phyloP scores from a whole-genome alignment of 2,329 filamentous ascomycete genomes.

The Chrysoporthe cubensis region DNA sequence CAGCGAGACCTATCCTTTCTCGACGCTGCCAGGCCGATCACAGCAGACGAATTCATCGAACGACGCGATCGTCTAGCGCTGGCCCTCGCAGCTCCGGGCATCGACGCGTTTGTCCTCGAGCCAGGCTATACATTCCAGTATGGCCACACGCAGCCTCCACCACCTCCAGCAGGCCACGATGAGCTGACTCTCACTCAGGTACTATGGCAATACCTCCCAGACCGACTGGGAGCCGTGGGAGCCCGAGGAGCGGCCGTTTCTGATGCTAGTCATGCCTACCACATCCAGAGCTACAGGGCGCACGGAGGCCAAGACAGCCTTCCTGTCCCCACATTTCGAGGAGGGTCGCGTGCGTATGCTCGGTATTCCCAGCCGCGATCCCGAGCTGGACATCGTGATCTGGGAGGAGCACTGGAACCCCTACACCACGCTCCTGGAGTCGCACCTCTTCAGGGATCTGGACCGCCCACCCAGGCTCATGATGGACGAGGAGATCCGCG shows the following conservation, averaged over 20 bases:
- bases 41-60: conserved; percentile 54
- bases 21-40: conserved; percentile 50
- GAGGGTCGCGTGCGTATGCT: conserved; percentile 62
- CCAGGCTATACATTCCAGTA: conserved; percentile 67
- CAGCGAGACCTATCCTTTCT: conserved; percentile 56
- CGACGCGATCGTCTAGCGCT: conserved; percentile 60
- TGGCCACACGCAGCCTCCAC: not conserved
- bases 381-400: conserved; percentile 56
- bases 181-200: conserved; percentile 33
- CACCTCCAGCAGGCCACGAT: conserved; percentile 4
- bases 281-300: conserved; percentile 40
- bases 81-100: conserved; percentile 53
- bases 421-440: conserved; percentile 56
- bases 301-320: conserved; percentile 58
- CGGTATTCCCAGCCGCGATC: conserved; percentile 56
- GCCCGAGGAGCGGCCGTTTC: conserved; percentile 65
- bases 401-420: conserved; percentile 71
- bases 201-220: conserved; percentile 66
- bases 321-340: conserved; percentile 64
- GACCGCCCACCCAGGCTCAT: conserved; percentile 50
- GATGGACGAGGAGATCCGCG: conserved; percentile 67
- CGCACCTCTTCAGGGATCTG: conserved; percentile 42
- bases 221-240: conserved; percentile 67
- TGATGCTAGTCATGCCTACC: conserved; percentile 62
- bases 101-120: conserved; percentile 65